Evolutionary conservation across 2,329 filamentous ascomycete species (phyloP).

Genomic region (Magnaporthales sp.): DNA sequence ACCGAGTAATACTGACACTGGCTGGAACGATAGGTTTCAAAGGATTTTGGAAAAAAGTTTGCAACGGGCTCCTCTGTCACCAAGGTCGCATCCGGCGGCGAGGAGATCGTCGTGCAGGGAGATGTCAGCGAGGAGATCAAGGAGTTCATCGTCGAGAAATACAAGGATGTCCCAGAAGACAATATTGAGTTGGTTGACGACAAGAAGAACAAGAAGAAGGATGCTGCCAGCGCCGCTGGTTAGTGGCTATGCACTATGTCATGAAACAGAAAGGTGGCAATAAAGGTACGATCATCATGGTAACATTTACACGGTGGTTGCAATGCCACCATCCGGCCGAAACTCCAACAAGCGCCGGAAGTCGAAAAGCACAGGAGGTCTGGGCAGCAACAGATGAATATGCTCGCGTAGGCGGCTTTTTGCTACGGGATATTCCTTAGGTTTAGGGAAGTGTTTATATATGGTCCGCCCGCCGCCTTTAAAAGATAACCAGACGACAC

Average conservation of each 20-base stretch:
- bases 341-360: background rate
- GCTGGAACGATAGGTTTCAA: slow-evolving; percentile 49
- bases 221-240: background rate
- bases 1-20: background rate
- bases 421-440: background rate
- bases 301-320: background rate
- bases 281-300: background rate
- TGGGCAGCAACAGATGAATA: background rate
- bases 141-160: slow-evolving; percentile 83
- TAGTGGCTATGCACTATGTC: background rate
- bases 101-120: slow-evolving; percentile 97
- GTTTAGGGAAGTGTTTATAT: background rate
- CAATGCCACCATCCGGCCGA: background rate
- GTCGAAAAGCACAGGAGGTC: background rate
- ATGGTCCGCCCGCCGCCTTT: background rate
- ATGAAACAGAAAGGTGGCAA: background rate
- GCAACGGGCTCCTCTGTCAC: slow-evolving; percentile 90
- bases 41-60: slow-evolving; percentile 98
- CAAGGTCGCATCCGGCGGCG: slow-evolving; percentile 74
- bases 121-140: slow-evolving; percentile 92
- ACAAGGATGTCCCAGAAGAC: slow-evolving; percentile 84
- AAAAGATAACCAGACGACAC: background rate
- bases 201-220: slow-evolving; percentile 65
- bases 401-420: background rate
- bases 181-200: slow-evolving; percentile 94